Evolutionary conservation across 257 asterid species (phyloP).

Genomic region (Galeopsis tetrahit): DNA sequence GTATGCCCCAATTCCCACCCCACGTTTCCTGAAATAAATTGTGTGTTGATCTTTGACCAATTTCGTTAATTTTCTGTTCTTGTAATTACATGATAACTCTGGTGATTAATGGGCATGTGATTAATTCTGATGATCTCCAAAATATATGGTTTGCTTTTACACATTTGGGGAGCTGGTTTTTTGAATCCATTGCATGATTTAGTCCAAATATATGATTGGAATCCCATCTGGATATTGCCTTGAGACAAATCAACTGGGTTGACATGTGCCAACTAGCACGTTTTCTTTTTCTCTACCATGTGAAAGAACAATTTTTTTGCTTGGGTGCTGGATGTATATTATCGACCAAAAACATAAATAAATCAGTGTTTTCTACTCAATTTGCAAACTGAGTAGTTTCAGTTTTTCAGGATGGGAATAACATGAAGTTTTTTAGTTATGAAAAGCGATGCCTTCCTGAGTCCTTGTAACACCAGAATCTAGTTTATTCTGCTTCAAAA

Average conservation of each 20-base stretch:
- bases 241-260: constrained; percentile 5
- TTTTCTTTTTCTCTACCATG: neutral
- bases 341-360: neutral
- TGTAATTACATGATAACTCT: neutral
- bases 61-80: neutral
- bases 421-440: neutral
- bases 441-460: neutral
- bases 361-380: neutral
- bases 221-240: neutral
- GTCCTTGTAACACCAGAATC: too few species aligned
- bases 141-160: constrained; percentile 10
- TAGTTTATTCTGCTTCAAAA: too few species aligned
- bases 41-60: neutral
- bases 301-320: neutral
- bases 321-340: neutral
- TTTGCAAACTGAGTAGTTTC: neutral
- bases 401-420: constrained; percentile 7
- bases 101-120: constrained; percentile 1
- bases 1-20: constrained; percentile 39
- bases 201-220: neutral
- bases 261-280: neutral
- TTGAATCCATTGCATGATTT: constrained; percentile 23
- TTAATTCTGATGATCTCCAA: constrained; percentile 1
- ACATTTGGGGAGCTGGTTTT: neutral
- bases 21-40: constrained; percentile 1